Evolutionary conservation across 2,329 filamentous ascomycete genomes (phyloP), one percentile per base, ranked within the genome.

Genomic region (Fusarium udum): DNA sequence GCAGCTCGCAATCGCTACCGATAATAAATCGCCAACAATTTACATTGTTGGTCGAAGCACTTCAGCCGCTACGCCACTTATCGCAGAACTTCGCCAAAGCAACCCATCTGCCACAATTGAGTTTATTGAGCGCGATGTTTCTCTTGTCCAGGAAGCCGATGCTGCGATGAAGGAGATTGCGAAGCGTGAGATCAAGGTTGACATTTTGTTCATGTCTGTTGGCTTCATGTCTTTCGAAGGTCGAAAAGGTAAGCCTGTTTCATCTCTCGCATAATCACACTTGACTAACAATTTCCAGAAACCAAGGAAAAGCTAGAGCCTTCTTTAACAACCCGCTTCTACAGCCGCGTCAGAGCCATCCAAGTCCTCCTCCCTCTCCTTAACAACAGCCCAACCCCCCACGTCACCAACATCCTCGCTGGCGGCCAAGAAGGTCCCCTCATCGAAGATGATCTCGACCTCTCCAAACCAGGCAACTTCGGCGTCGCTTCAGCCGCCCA

Each of bases 281-380:
- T 26, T 26, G 26, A 26, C 26, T 26, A 26, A 26, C 26, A 6
- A 26, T 26, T 31, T 10, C 9, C 9, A 87, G 89, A 90, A 63
- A 90, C 88, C 0, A 61, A 79, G 2, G 90, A 92, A 79, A 88
- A 86, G 10, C 81, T 92, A 1, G 85, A 89, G 49, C 83, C 84
- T 18, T 83, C 86, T 28, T 82, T 86, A 61, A 83, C 86, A 9
- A 84, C 91, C 13, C 84, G 84, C 46, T 90, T 87, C 79, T 91
- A 91, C 80, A 83, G 86, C 13, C 89, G 90, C 32, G 84, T 87
- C 64, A 87, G 87, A 48, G 88, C 90, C 75, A 84, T 88, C 20
- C 69, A 85, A 48, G 88, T 89, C 55, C 84, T 92, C 3, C 85
- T 91, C 6, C 90, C 90, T 0, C 83, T 87, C 0, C 84, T 92